phyloP scores from a whole-genome alignment of 2,329 filamentous ascomycete genomes.

The Botryotinia convoluta region DNA sequence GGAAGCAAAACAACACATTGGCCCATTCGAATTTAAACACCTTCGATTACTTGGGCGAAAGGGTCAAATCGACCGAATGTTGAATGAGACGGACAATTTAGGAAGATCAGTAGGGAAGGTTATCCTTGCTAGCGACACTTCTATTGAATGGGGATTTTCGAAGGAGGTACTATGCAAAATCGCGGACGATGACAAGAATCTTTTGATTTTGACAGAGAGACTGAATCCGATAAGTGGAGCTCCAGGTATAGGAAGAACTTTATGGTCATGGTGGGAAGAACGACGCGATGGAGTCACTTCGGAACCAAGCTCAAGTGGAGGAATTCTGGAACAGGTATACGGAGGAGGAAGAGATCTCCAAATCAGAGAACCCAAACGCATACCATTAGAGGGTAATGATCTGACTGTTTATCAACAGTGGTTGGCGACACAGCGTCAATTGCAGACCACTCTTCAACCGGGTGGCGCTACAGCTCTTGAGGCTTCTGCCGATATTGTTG shows the following conservation, averaged over 20 bases:
- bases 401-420: slow-evolving; percentile 85
- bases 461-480: slow-evolving; percentile 67
- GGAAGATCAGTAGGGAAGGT: slow-evolving; percentile 58
- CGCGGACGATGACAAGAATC: slow-evolving; percentile 73
- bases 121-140: slow-evolving; percentile 86
- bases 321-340: slow-evolving; percentile 64
- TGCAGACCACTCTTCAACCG: slow-evolving; percentile 76
- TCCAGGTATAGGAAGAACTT: slow-evolving; percentile 59
- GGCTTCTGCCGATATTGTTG: slow-evolving; percentile 68
- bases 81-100: slow-evolving; percentile 45
- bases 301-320: slow-evolving; percentile 52
- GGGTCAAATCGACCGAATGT: slow-evolving; percentile 72
- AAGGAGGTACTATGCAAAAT: slow-evolving; percentile 73
- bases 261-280: slow-evolving; percentile 80
- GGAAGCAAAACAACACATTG: slow-evolving; percentile 53
- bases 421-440: slow-evolving; percentile 80
- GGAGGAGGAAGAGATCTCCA: slow-evolving; percentile 61
- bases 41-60: slow-evolving; percentile 79
- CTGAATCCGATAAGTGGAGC: slow-evolving; percentile 43
- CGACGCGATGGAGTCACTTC: slow-evolving; percentile 60
- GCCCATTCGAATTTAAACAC: slow-evolving; percentile 88
- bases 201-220: slow-evolving; percentile 84
- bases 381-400: slow-evolving; percentile 72
- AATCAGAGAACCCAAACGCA: slow-evolving; percentile 58
- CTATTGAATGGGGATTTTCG: slow-evolving; percentile 93